Conservation (phyloP, 805 yeast genomes). For the Candida piceae region DNA sequence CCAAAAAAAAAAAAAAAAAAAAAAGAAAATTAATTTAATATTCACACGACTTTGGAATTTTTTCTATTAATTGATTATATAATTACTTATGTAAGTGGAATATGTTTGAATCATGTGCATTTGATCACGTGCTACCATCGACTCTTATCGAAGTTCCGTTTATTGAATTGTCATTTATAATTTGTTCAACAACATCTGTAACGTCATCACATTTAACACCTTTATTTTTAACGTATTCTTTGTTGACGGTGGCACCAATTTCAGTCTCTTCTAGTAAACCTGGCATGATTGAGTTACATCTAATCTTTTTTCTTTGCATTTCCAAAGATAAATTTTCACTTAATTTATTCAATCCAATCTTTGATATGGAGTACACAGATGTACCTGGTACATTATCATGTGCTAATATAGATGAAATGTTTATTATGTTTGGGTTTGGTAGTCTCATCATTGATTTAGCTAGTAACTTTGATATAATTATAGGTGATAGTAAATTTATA, state of each 20-base stretch:
- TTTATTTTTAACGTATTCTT: conserved; percentile 5
- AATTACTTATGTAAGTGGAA: background rate
- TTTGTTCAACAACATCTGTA: conserved; percentile 6
- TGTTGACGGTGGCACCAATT: conserved; percentile 43
- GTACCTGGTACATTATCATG: conserved; percentile 47
- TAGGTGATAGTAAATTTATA: conserved; percentile 58
- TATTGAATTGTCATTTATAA: conserved; percentile 3
- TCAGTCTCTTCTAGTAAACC: conserved; percentile 64
- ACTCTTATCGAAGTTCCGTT: conserved; percentile 13
- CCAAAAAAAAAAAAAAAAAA: no score
- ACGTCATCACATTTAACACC: conserved; percentile 11
- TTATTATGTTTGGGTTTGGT: conserved; percentile 40
- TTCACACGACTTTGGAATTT: no score
- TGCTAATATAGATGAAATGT: conserved; percentile 63
- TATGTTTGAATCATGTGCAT: no score
- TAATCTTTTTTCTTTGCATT: conserved; percentile 42
- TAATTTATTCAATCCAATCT: conserved; percentile 65
- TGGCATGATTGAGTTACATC: conserved; percentile 65
- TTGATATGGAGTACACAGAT: conserved; percentile 61
- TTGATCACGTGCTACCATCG: no score
- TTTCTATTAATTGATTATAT: no score
- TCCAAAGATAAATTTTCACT: conserved; percentile 58
- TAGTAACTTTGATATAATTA: conserved; percentile 50
- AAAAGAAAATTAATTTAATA: no score
- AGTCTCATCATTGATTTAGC: conserved; percentile 44